Percentiles rank a stretch among this genome's conserved stretches.
Evolutionary conservation across 371 early-diverging fungal genomes (phyloP).

Genomic region (Cladochytrium tenue): DNA sequence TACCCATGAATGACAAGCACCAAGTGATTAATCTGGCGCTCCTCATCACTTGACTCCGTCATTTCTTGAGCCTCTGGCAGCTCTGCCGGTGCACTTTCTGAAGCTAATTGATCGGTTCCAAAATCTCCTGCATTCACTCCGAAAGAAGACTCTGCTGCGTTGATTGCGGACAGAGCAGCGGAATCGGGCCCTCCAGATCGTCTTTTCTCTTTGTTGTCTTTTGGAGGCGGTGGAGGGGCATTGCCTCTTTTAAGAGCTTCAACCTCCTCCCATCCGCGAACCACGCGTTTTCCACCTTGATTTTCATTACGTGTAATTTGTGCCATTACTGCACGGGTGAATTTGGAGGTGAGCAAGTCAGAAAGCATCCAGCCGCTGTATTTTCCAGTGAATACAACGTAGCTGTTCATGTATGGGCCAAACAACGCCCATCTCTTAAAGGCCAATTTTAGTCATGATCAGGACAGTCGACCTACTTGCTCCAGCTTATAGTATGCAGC

Average conservation of each 20-base stretch:
- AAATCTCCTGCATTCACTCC: constrained; percentile 8
- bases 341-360: constrained; percentile 61
- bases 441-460: not conserved
- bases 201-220: constrained; percentile 42
- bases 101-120: not conserved
- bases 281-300: constrained; percentile 67
- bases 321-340: constrained; percentile 72
- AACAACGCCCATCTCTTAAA: constrained; percentile 67
- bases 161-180: not conserved
- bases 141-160: constrained; percentile 4
- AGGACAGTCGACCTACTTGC: constrained; percentile 3
- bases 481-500: constrained; percentile 19
- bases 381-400: constrained; percentile 67
- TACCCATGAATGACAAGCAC: constrained; percentile 80
- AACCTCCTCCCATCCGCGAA: constrained; percentile 77
- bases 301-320: constrained; percentile 64
- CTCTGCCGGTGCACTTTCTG: not conserved
- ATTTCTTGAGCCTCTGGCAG: constrained; percentile 22
- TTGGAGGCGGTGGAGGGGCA: constrained; percentile 17
- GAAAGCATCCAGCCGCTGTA: constrained; percentile 68
- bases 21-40: constrained; percentile 72
- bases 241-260: constrained; percentile 50
- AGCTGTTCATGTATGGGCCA: constrained; percentile 77
- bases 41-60: constrained; percentile 44
- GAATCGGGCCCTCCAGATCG: constrained; percentile 34